Percentiles rank a stretch among this genome's conserved stretches.
phyloP scores from a whole-genome alignment of 768 basidiomycete genomes.

The Pleurotus ostreatus region DNA sequence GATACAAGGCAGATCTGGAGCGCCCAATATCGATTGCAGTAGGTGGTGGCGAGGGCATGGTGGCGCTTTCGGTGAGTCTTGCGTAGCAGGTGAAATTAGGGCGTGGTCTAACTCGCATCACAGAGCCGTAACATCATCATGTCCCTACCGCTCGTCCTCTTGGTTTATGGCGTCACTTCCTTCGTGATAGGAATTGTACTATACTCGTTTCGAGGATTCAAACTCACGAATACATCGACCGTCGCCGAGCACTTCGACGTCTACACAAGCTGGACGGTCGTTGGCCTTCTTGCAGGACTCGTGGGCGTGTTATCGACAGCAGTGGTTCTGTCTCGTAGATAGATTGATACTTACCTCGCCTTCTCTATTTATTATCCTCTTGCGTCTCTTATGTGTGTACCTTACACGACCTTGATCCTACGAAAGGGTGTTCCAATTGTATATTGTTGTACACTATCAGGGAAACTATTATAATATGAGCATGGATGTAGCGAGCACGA shows the following conservation, averaged over 20 bases:
- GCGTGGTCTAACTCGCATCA: background rate
- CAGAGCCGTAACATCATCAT: constrained; percentile 61
- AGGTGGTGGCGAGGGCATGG: constrained; percentile 52
- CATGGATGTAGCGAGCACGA: background rate
- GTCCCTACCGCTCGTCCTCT: constrained; percentile 70
- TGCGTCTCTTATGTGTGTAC: background rate
- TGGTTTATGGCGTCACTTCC: constrained; percentile 66
- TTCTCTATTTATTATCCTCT: constrained; percentile 4
- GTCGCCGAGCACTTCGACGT: constrained; percentile 47
- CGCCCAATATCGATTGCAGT: constrained; percentile 39
- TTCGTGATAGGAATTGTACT: constrained; percentile 63
- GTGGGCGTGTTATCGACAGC: constrained; percentile 58
- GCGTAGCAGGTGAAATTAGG: background rate
- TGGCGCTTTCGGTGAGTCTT: constrained; percentile 39
- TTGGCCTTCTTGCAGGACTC: constrained; percentile 61
- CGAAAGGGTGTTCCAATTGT: background rate
- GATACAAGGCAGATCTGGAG: constrained; percentile 64
- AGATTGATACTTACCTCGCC: background rate
- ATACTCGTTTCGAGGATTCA: constrained; percentile 58
- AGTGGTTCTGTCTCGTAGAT: constrained; percentile 29
- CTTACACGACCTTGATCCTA: too few relatives aligned
- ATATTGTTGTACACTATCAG: background rate
- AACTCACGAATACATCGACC: constrained; percentile 30
- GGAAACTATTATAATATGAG: background rate
- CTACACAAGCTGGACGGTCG: constrained; percentile 58